Base-by-base conservation (phyloP, 2,329 filamentous ascomycete genomes). In the Fusarium sp. region DNA sequence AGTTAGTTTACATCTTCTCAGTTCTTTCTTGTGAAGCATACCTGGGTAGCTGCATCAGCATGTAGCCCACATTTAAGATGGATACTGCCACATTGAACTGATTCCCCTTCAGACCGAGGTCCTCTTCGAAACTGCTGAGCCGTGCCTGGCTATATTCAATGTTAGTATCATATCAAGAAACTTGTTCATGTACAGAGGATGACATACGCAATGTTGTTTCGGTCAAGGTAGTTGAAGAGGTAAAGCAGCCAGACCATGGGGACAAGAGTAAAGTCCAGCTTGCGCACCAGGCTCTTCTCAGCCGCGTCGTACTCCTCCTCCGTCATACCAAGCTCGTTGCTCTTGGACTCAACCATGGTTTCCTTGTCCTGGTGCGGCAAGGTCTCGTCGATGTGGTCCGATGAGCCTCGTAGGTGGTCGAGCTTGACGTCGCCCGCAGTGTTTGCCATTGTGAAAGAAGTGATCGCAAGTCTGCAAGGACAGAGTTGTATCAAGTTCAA, bases 141-240 rank as follows among this genome's bases (percentile, higher is more conserved):
- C 46, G 30, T 9, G 46, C 46, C n/a, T 48, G 46, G 12, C 46
- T 48, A 6, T n/a, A 13, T 34, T 16, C 11, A n/a, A 18, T 2
- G n/a, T 48, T 8, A 48, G 46, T 31, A 31, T 12, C 31, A 16
- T 10, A 30, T 18, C 6, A 12, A 13, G n/a, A 16, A 31, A n/a
- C n/a, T 12, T 18, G 27, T 31, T 47, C 18, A 4, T 48, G 28
- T 12, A 6, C 15, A 18, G 11, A 34, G 31, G 31, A 4, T 7
- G 12, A 16, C 46, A 30, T 34, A 48, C 46, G 46, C 46, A 18
- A 48, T 48, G 10, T 48, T 48, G 30, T 48, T 48, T 34, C 46
- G 15, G 10, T 34, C 46, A 16, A 48, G 28, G n/a, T 48, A 31
- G 30, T 48, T 48, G 28, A 31, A 31, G 11, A 48, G 28, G 18